phyloP scores from a whole-genome alignment of 768 basidiomycete species.

The Gymnopilus dilepis region DNA sequence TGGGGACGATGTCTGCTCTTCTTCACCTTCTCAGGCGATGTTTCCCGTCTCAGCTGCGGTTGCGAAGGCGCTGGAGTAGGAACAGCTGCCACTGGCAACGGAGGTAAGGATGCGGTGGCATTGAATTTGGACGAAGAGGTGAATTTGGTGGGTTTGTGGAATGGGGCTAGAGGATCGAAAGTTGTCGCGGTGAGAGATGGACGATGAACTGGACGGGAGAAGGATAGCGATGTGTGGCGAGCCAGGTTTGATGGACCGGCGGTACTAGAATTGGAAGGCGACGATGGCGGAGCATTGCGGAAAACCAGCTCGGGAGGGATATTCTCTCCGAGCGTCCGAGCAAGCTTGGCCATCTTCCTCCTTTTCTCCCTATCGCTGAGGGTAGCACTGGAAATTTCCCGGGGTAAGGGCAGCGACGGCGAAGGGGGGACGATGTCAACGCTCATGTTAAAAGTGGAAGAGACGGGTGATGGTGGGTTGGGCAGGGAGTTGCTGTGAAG shows the following conservation, averaged over 20 bases:
- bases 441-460: slow-evolving; percentile 20
- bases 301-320: slow-evolving; percentile 62
- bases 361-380: slow-evolving; percentile 38
- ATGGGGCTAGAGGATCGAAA: slow-evolving; percentile 1
- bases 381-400: slow-evolving; percentile 2
- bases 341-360: slow-evolving; percentile 61
- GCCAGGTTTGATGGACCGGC: neutral
- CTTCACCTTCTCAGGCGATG: neutral
- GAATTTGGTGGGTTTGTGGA: slow-evolving; percentile 4
- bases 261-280: neutral
- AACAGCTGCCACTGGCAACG: slow-evolving; percentile 18
- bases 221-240: neutral
- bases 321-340: slow-evolving; percentile 62
- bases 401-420: slow-evolving; percentile 6
- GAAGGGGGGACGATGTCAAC: slow-evolving; percentile 16
- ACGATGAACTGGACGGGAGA: neutral
- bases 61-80: slow-evolving; percentile 1
- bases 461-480: slow-evolving; percentile 16
- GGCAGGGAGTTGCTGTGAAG: slow-evolving; percentile 10
- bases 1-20: slow-evolving; percentile 23
- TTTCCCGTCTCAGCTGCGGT: neutral
- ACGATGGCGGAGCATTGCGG: slow-evolving; percentile 12
- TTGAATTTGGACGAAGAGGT: neutral
- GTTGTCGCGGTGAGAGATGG: neutral
- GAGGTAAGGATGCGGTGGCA: slow-evolving; percentile 15